Percentiles rank a stretch among this genome's conserved stretches.
phyloP scores from a whole-genome alignment of 352 stramenopile genomes.

The Pythium insidiosum region DNA sequence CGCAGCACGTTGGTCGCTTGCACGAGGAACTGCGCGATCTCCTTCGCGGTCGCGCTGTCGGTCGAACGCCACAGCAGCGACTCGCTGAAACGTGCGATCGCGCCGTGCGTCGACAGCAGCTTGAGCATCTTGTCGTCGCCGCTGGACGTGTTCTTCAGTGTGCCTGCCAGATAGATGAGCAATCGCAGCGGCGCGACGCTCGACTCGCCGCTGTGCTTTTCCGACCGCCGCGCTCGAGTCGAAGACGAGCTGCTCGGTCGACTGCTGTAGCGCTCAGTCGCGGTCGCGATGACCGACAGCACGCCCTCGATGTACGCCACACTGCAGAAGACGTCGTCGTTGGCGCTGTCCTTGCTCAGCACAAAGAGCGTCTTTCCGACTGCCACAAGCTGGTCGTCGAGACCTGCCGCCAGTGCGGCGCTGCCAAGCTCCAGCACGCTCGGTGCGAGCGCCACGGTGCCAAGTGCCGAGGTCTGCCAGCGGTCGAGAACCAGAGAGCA shows the following conservation, averaged over 20 bases:
- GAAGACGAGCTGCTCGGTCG: no score
- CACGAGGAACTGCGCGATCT: conserved; percentile 64
- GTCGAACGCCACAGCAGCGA: conserved; percentile 33
- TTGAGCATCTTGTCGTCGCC: conserved; percentile 47
- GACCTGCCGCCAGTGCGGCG: no score
- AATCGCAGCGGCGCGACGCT: conserved; percentile 21
- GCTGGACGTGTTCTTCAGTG: conserved; percentile 69
- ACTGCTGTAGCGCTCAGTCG: neutral
- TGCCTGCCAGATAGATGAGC: conserved; percentile 64
- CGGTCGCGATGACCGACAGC: conserved; percentile 27
- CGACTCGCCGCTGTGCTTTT: conserved; percentile 1
- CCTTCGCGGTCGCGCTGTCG: conserved; percentile 20
- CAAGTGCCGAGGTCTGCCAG: no score
- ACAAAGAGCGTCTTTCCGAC: conserved; percentile 63
- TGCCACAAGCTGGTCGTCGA: conserved; percentile 13
- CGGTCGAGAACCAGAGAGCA: no score
- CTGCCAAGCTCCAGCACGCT: no score
- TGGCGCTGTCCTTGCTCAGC: conserved; percentile 58
- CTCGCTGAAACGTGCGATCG: conserved; percentile 44
- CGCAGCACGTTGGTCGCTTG: conserved; percentile 59
- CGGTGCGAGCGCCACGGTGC: no score
- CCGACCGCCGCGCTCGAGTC: neutral
- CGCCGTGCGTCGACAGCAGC: conserved; percentile 52
- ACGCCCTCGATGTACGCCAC: conserved; percentile 56
- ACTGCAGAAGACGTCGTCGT: conserved; percentile 58